Evolutionary conservation across 2,329 filamentous ascomycete species (phyloP).

Genomic region (Arthrocladium fulminans): DNA sequence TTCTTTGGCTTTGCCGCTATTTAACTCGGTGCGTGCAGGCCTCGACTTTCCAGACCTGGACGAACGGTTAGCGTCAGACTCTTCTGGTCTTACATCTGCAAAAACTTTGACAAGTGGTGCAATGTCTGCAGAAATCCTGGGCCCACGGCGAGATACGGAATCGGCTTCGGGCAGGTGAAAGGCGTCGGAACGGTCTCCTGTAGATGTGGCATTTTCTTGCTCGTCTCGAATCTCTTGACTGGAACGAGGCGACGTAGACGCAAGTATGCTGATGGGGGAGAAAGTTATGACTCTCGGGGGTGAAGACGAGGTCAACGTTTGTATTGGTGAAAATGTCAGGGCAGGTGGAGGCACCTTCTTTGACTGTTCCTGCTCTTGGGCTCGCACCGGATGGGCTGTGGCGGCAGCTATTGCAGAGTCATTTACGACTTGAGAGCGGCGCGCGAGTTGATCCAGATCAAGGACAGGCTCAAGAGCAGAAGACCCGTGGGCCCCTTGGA

Average conservation of each 20-base stretch:
- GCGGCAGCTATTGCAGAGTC: neutral
- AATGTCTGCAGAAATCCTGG: neutral
- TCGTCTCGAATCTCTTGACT: neutral
- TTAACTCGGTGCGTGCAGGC: neutral
- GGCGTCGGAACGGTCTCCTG: neutral
- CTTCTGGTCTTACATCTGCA: slow-evolving; percentile 4
- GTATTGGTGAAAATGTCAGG: slow-evolving; percentile 2
- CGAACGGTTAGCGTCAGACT: neutral
- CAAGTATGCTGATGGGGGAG: slow-evolving; percentile 18
- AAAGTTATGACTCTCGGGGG: slow-evolving; percentile 10
- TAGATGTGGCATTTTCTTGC: neutral
- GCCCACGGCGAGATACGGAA: neutral
- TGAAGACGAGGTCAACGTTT: slow-evolving; percentile 2
- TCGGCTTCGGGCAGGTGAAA: neutral
- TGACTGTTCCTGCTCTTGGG: neutral
- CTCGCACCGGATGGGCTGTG: neutral
- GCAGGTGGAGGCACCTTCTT: neutral
- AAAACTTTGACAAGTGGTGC: slow-evolving; percentile 4
- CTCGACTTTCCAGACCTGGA: neutral
- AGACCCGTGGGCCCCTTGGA: neutral
- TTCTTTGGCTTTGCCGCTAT: neutral
- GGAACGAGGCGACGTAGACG: slow-evolving; percentile 12
- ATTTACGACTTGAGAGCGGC: neutral
- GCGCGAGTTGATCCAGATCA: slow-evolving; percentile 1
- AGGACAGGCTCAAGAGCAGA: slow-evolving; percentile 3